Conservation (phyloP, 768 basidiomycete genomes). For the Boletus edulis region DNA sequence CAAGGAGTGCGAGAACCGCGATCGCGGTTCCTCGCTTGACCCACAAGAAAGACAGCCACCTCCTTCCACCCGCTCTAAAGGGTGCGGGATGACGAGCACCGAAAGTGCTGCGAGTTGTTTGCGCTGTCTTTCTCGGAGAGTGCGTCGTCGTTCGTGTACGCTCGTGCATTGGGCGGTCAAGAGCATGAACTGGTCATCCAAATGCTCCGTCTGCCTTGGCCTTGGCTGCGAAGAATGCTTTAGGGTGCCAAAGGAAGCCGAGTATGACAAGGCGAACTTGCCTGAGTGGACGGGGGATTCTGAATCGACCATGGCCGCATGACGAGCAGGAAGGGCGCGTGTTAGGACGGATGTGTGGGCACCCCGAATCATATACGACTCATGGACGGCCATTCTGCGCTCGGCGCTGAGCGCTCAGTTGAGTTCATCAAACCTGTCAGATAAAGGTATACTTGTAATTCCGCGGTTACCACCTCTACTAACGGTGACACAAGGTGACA, state of each 20-base stretch:
- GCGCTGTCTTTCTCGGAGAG: constrained; percentile 11
- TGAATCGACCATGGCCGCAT: constrained; percentile 3
- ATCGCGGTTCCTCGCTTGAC: constrained; percentile 19
- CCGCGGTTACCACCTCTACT: not conserved
- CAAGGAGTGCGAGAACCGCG: constrained; percentile 21
- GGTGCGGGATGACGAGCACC: constrained; percentile 5
- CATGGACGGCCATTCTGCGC: not conserved
- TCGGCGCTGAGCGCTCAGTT: not conserved
- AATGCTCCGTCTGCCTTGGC: not conserved
- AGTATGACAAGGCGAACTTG: not conserved
- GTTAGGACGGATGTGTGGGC: not conserved
- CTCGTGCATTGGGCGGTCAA: constrained; percentile 17
- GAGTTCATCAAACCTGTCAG: not conserved
- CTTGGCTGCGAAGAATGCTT: not conserved
- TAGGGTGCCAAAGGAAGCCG: not conserved
- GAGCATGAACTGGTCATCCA: constrained; percentile 12
- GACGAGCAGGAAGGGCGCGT: not conserved
- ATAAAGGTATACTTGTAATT: not conserved
- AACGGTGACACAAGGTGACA: not conserved
- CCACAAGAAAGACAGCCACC: not conserved
- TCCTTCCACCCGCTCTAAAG: not conserved
- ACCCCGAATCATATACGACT: not conserved
- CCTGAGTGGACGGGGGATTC: not conserved
- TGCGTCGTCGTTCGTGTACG: constrained; percentile 18
- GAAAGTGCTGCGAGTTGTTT: not conserved